Evolutionary conservation across 1,284 basidiomycete species (phyloP), one percentile per base, ranked within the genome.

Genomic region (Ganoderma boninense): DNA sequence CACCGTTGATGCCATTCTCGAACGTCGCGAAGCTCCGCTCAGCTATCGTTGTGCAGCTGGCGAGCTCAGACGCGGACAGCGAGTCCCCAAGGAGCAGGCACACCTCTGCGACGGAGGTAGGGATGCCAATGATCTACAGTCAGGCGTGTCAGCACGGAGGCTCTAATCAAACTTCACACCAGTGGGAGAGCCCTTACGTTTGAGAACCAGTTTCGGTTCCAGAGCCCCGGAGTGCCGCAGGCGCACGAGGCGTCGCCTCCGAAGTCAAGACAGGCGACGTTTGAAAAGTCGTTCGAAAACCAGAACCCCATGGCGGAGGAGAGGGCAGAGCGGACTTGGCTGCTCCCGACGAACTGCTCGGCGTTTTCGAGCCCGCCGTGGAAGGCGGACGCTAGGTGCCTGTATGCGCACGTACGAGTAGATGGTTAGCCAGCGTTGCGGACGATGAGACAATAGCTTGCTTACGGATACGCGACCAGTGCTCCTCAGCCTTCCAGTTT

Each of bases 131-230:
- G 46, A 91, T 83, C 86, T 91, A 70, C 35, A 2, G 18, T 35
- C 13, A 29, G 4, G n/a, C 11, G 20, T 10, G 35, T 60, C 38
- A 60, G 57, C 20, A 60, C 18, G 57, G 35, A 8, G 2, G 38
- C 38, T 6, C 57, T 60, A 40, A 20, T n/a, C 20, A 23, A 20
- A 20, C 18, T 60, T 60, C 20, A 40, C 20, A 13, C n/a, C 20
- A 4, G n/a, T 69, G 16, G 42, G 16, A 64, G 57, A 32, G 32
- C n/a, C 57, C 64, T 43, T 65, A 75, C 74, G 40, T 72, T 92
- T 13, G 85, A 87, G 76, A 86, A 91, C 92, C 92, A 93, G 76
- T 93, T 93, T 67, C 85, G 86, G 74, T 92, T 92, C 90, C 88
- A 90, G 11, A 85, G 70, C 72, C 89, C 90, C 0, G 87, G 84